phyloP scores from a whole-genome alignment of 805 yeast species.

The Candida suzukii region DNA sequence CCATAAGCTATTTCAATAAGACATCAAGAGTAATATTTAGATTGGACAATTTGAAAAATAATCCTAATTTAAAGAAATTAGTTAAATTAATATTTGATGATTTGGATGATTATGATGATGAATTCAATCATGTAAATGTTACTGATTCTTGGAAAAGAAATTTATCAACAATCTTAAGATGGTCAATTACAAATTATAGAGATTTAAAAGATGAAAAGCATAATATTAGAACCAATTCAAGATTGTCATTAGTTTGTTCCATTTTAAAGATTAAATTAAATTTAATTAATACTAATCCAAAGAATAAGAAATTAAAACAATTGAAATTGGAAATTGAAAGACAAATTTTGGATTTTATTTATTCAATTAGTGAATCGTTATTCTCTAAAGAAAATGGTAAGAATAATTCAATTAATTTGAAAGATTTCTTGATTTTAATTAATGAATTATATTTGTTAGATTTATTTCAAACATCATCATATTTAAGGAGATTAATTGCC shows the following conservation, averaged over 20 bases:
- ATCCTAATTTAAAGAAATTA: background rate
- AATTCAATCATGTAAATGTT: background rate
- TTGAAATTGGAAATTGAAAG: conserved; percentile 23
- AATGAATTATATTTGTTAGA: conserved; percentile 41
- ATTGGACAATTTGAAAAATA: background rate
- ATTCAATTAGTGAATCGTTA: conserved; percentile 22
- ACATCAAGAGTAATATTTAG: background rate
- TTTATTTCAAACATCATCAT: conserved; percentile 53
- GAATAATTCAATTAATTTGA: conserved; percentile 12
- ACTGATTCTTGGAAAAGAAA: conserved; percentile 17
- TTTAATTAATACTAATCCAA: conserved; percentile 6
- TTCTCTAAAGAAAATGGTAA: conserved; percentile 8
- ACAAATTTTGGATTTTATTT: conserved; percentile 25
- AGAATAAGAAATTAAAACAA: conserved; percentile 15
- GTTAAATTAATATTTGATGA: background rate
- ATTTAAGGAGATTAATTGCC: conserved; percentile 74
- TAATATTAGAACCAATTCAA: background rate
- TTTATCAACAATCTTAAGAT: conserved; percentile 17
- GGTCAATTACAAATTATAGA: conserved; percentile 23
- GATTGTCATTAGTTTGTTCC: conserved; percentile 19
- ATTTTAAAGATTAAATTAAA: conserved; percentile 16
- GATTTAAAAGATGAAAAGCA: conserved; percentile 2
- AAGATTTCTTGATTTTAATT: conserved; percentile 37
- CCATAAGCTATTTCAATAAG: background rate
- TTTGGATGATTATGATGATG: background rate